Percentiles rank a stretch among this genome's conserved stretches.
Evolutionary conservation across 2,329 filamentous ascomycete genomes (phyloP).

Genomic region (Clarireedia paspali): DNA sequence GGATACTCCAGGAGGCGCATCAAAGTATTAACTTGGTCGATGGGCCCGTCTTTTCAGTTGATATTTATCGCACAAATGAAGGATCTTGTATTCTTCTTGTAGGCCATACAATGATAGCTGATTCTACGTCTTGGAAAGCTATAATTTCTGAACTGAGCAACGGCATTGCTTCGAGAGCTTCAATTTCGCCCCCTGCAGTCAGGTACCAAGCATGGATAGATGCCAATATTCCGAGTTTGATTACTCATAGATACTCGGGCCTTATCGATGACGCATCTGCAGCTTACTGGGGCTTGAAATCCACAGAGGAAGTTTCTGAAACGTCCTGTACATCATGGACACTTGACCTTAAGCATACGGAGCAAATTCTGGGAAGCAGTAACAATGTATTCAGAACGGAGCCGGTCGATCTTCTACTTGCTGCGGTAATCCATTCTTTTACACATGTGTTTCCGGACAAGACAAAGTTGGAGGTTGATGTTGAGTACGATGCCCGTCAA

Average conservation of each 20-base stretch:
- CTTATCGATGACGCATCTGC: conserved; percentile 19
- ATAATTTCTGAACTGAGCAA: conserved; percentile 10
- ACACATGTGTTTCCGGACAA: neutral
- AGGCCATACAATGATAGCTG: conserved; percentile 26
- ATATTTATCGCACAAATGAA: conserved; percentile 15
- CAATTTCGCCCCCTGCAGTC: conserved; percentile 18
- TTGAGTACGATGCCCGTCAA: neutral
- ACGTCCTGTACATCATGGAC: neutral
- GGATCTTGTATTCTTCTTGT: conserved; percentile 30
- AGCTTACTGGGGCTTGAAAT: neutral
- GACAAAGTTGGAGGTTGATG: neutral
- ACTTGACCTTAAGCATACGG: neutral
- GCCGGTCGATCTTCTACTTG: neutral
- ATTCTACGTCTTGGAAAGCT: conserved; percentile 27
- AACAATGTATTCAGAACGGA: neutral
- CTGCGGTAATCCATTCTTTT: neutral
- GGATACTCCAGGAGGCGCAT: conserved; percentile 16
- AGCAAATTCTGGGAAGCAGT: neutral
- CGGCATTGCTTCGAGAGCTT: conserved; percentile 4
- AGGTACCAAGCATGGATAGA: conserved; percentile 32
- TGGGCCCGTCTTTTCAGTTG: conserved; percentile 18
- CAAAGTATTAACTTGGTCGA: conserved; percentile 24
- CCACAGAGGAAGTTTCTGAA: neutral
- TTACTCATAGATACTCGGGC: neutral
- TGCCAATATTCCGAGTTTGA: conserved; percentile 20